These are phyloP conservation scores for Stephania yunnanensis DNA, from an alignment of 164 flowering plant genomes.

Conservation along the genomic window DNA sequence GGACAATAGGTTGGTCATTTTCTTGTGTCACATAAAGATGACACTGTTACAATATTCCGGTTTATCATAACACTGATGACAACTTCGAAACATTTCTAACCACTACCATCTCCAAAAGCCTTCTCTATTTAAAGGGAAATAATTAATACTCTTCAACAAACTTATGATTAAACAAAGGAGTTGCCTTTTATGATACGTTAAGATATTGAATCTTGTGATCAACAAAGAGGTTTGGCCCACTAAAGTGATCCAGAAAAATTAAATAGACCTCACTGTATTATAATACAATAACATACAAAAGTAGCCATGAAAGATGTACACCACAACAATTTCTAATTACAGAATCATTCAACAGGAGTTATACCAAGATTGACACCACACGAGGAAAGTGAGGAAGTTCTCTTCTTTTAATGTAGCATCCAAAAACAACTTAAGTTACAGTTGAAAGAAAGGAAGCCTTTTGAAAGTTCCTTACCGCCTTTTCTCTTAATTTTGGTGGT, in stretches of 20 bases:
- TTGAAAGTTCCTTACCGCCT: neutral
- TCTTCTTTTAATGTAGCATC: neutral
- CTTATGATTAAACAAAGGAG: neutral
- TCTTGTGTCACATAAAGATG: too few relatives aligned
- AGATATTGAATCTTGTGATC: neutral
- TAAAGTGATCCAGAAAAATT: neutral
- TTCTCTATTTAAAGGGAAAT: neutral
- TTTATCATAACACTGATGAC: too few relatives aligned
- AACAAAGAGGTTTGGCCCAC: neutral
- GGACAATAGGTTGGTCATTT: too few relatives aligned
- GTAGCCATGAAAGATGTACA: neutral
- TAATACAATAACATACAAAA: neutral
- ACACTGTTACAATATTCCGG: too few relatives aligned
- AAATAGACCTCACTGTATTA: neutral
- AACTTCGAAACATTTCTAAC: neutral
- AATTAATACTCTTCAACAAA: neutral
- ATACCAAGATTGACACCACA: neutral
- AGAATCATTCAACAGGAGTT: neutral
- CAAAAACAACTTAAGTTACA: neutral
- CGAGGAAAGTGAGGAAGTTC: neutral
- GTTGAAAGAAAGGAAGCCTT: neutral
- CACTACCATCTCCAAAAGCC: neutral
- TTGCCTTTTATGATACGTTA: neutral
- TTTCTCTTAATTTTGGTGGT: neutral
- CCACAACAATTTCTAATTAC: neutral